Evolutionary conservation across 1,284 basidiomycete species (phyloP), one percentile per base, ranked within the genome.

Genomic region (Naganishia liquefaciens): DNA sequence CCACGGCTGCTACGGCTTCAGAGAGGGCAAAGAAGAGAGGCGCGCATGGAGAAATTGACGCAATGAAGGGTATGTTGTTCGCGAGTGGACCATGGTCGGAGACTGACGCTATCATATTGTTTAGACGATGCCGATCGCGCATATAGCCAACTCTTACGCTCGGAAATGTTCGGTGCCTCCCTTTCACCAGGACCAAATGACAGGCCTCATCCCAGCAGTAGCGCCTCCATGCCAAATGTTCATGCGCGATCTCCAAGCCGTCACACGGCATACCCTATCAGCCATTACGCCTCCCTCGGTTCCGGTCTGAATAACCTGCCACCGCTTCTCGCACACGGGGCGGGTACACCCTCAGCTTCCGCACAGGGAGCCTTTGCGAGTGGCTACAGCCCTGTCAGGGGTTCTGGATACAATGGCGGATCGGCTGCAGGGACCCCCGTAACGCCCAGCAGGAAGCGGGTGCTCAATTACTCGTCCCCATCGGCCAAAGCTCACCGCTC

Each of bases 41-140:
- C 27, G 71, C 69, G 40, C 74, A 70, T 9, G 72, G 73, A 0
- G 80, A 81, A 60, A 72, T 72, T n/a, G 80, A 81, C 53, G 75
- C 74, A 23, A 73, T 79, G 58, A 72, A 77, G 69, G 81, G 79
- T 80, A 65, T 55, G 76, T 74, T 7, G 27, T 21, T 28, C 15
- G 25, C 3, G 5, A 21, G 49, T 25, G 21, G 23, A 21, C 43
- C 15, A 19, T 11, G 21, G 3, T 62, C 51, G 30, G 15, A 15
- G 15, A 10, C 30, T 49, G 17, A 21, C 33, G 33, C 33, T 2
- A 3, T 21, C 25, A 19, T 43, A 6, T 21, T 47, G 21, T 25
- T 23, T 11, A 52, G 33, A 39, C 10, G 13, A 40, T 5, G 49
- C 52, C 25, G 25, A 46, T 54, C 7, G 39, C 27, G 57, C 53